These are phyloP conservation scores for Teratosphaeria viscida DNA, from an alignment of 2,329 filamentous ascomycete species.

Conservation along the genomic window DNA sequence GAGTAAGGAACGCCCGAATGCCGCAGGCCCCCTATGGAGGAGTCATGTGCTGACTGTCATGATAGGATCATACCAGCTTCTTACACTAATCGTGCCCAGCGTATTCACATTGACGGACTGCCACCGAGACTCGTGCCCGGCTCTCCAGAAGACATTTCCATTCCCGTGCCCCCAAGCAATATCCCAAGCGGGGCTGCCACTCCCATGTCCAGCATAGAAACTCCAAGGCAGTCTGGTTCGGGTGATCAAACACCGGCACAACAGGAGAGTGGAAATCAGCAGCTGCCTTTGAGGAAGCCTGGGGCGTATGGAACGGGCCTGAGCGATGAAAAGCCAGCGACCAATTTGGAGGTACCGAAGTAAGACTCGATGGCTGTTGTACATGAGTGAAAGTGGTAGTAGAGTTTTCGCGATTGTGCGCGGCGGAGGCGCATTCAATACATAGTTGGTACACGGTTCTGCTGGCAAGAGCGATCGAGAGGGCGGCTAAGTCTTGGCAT, in stretches of 20 bases:
- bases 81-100: constrained; percentile 91
- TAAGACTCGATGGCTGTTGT: not conserved
- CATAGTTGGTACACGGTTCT: no score
- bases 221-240: constrained; percentile 11
- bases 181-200: constrained; percentile 37
- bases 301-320: not conserved
- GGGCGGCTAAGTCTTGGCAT: no score
- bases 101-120: constrained; percentile 70
- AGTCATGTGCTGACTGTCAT: not conserved
- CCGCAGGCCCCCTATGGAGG: not conserved
- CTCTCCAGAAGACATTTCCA: constrained; percentile 71
- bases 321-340: not conserved
- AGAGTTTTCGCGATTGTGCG: no score
- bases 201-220: constrained; percentile 33
- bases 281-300: not conserved
- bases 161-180: constrained; percentile 55
- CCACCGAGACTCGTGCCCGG: constrained; percentile 58
- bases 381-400: not conserved
- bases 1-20: constrained; percentile 39
- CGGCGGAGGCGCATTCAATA: no score
- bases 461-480: no score
- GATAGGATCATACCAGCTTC: constrained; percentile 77
- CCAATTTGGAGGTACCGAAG: not conserved
- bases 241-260: constrained; percentile 8
- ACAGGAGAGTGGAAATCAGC: not conserved